Conservation (phyloP, 2,329 filamentous ascomycete species). For the Allantophomopsis lycopodina region DNA sequence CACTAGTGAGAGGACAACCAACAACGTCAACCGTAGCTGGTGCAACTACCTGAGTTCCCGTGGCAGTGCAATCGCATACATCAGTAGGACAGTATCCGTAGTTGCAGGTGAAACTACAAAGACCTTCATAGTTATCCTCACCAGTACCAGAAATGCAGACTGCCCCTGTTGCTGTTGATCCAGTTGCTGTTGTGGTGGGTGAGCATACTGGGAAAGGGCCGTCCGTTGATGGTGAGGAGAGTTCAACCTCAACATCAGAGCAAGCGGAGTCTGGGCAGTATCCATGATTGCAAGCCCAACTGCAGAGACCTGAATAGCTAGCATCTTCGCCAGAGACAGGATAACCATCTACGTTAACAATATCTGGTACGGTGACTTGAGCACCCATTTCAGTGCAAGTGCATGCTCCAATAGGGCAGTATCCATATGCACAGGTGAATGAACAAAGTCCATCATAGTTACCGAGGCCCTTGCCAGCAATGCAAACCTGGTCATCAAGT, state of each 20-base stretch:
- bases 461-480: constrained; percentile 13
- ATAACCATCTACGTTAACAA: constrained; percentile 17
- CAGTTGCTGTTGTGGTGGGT: too few species aligned
- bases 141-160: constrained; percentile 12
- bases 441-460: constrained; percentile 23
- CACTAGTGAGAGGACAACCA: constrained; percentile 20
- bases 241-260: constrained; percentile 5
- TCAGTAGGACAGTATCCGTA: constrained; percentile 13
- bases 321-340: constrained; percentile 19
- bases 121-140: constrained; percentile 20
- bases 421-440: constrained; percentile 13
- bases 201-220: too few species aligned
- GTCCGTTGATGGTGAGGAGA: too few species aligned
- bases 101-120: constrained; percentile 19
- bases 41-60: constrained; percentile 5
- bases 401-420: constrained; percentile 10
- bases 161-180: too few species aligned
- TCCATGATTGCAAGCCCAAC: constrained; percentile 29
- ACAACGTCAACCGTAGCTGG: constrained; percentile 13
- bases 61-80: constrained; percentile 12
- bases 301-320: constrained; percentile 29
- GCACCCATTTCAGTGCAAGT: constrained; percentile 10
- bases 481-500: constrained; percentile 4
- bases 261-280: constrained; percentile 25
- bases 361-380: constrained; percentile 7